phyloP scores from a whole-genome alignment of 2,329 filamentous ascomycete genomes.

The Stachybotrys elegans region DNA sequence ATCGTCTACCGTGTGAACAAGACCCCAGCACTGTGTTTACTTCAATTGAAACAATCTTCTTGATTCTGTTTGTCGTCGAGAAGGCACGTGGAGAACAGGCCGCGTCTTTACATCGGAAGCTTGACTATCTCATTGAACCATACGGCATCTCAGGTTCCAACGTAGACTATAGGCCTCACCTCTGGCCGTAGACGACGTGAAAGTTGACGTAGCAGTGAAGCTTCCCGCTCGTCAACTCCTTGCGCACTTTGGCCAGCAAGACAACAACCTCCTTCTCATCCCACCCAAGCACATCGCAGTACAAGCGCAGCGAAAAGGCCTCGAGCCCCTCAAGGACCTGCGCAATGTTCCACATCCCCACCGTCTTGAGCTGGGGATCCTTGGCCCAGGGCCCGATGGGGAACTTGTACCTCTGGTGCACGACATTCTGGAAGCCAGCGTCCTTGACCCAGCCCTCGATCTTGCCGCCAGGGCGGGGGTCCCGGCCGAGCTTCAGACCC shows the following conservation, averaged over 20 bases:
- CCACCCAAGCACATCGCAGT: slow-evolving; percentile 23
- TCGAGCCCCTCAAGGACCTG: slow-evolving; percentile 15
- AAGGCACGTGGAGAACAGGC: too few species aligned
- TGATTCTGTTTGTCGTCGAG: too few species aligned
- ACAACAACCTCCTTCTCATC: slow-evolving; percentile 17
- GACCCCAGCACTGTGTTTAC: too few species aligned
- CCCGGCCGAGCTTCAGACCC: slow-evolving; percentile 12
- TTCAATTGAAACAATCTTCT: too few species aligned
- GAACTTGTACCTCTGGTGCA: slow-evolving; percentile 21
- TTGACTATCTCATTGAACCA: too few species aligned
- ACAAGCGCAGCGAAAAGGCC: slow-evolving; percentile 17
- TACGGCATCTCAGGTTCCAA: too few species aligned
- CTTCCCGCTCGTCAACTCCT: slow-evolving; percentile 16
- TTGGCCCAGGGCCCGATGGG: slow-evolving; percentile 32
- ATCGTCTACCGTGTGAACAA: too few species aligned
- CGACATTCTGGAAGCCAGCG: slow-evolving; percentile 29
- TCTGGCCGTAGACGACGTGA: too few species aligned
- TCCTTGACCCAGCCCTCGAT: slow-evolving; percentile 23
- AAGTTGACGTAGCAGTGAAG: neutral
- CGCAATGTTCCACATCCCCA: slow-evolving; percentile 16
- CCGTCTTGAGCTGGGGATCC: slow-evolving; percentile 21
- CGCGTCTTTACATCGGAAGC: too few species aligned
- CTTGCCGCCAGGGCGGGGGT: slow-evolving; percentile 16
- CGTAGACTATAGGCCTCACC: too few species aligned
- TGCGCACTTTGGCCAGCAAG: slow-evolving; percentile 20